Evolutionary conservation across 1,284 basidiomycete species (phyloP).

Genomic region (Moesziomyces aphidis): DNA sequence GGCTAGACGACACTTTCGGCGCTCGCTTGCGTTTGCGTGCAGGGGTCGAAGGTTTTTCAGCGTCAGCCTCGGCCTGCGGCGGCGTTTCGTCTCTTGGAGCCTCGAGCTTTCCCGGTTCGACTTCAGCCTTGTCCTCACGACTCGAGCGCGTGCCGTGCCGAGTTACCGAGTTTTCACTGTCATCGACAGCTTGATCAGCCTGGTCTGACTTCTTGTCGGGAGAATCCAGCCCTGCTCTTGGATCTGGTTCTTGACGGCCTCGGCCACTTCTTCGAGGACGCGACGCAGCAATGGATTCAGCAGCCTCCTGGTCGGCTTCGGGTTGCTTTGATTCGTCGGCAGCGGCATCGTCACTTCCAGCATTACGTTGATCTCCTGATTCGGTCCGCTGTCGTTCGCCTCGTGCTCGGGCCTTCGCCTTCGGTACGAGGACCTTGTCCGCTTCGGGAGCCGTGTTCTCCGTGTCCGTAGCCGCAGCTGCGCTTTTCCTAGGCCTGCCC

Average conservation of each 20-base stretch:
- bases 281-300: background rate
- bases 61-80: background rate
- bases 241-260: background rate
- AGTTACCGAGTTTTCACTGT: too few relatives aligned
- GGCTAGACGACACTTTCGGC: background rate
- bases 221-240: background rate
- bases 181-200: too few relatives aligned
- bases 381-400: background rate
- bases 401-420: background rate
- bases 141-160: too few relatives aligned
- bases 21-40: background rate
- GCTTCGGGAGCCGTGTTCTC: background rate
- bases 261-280: background rate
- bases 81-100: background rate
- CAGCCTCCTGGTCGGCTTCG: background rate
- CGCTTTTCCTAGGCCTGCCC: conserved; percentile 18
- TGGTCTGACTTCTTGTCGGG: background rate
- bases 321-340: background rate
- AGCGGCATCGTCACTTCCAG: background rate
- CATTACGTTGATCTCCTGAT: background rate
- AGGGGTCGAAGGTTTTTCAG: background rate
- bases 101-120: background rate
- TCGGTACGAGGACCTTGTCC: background rate
- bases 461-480: conserved; percentile 1
- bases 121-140: background rate